Base-by-base conservation (phyloP, 805 yeast species). In the Teunomyces panamensis region DNA sequence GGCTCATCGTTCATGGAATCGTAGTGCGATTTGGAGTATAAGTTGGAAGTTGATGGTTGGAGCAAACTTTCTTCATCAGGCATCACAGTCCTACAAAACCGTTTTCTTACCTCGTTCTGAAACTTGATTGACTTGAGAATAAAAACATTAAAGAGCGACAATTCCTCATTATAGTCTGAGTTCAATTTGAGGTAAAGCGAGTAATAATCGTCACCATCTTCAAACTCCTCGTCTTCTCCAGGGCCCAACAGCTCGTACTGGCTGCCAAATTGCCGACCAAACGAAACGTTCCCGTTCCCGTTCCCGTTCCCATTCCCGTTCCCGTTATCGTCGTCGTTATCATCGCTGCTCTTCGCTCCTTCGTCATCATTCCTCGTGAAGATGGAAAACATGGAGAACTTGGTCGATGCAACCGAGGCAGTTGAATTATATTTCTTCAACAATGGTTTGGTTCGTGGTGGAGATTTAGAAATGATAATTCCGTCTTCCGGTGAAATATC, bases 1-100 rank as follows among this genome's bases (percentile, higher is more conserved):
- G 66, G 59, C 20, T 66, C 70, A 24, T 67, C 72, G 49, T 68
- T 65, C 32, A 68, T 59, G 10, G 73, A 67, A 52, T 64, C 71
- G 43, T 66, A 68, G 26, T 57, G 55, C 32, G 24, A 20, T 20
- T 20, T 20, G 24, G 24, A 20, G 6, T 4, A 20, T 20, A 33
- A 11, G 24, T 33, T 14, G 24, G 16, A 33, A 3, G 20, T 5
- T 6, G 36, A 17, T 9, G 36, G 2, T 3, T 17, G 20, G 16
- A 33, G 36, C 17, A 33, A 33, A 17, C 30, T 37, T 20, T 37
- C 41, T 20, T 37, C 41, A 16, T 37, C 41, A n/a, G 30, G 41
- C n/a, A 24, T 3, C 30, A 11, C 28, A 11, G 42, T 14, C 26
- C 28, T 17, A n/a, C 27, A 13, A 29, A 35, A 34, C 42, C 43